Conservation (phyloP, 495 filamentous ascomycete species). For the Evernia prunastri region DNA sequence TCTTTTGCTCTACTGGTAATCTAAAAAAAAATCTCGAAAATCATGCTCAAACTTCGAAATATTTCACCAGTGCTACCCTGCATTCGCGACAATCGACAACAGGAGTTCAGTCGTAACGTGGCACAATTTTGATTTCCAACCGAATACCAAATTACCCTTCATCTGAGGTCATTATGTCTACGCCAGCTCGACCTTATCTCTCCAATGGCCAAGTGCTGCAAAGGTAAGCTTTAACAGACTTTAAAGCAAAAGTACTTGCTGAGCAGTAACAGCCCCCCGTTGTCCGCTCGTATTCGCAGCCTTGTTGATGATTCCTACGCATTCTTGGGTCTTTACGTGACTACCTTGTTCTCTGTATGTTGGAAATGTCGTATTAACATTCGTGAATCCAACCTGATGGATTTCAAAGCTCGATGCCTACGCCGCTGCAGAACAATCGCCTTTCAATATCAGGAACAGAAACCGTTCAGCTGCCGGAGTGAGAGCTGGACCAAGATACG, state of each 20-base stretch:
- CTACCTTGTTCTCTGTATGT: slow-evolving; percentile 29
- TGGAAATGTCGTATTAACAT: too few relatives aligned
- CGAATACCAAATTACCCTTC: neutral
- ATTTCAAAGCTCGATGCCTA: slow-evolving; percentile 28
- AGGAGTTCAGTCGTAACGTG: neutral
- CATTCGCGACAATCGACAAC: neutral
- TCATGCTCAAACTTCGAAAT: neutral
- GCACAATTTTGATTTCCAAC: neutral
- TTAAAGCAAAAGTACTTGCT: neutral
- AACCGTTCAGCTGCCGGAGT: slow-evolving; percentile 21
- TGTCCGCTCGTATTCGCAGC: slow-evolving; percentile 27
- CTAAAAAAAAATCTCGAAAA: neutral
- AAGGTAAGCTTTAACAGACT: slow-evolving; percentile 7
- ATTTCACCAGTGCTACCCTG: slow-evolving; percentile 4
- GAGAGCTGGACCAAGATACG: slow-evolving; percentile 4
- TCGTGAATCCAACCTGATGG: neutral
- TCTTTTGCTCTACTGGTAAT: neutral
- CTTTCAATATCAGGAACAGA: slow-evolving; percentile 23
- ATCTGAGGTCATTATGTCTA: slow-evolving; percentile 16
- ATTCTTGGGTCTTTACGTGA: slow-evolving; percentile 30
- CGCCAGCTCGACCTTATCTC: slow-evolving; percentile 26
- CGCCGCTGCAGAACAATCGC: slow-evolving; percentile 26
- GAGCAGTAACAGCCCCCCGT: slow-evolving; percentile 25
- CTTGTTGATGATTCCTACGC: slow-evolving; percentile 22
- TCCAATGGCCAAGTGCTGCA: slow-evolving; percentile 29